Percentiles rank a stretch among this genome's conserved stretches.
Conservation (phyloP, 257 asterid genomes). For the Coffea canephora region DNA sequence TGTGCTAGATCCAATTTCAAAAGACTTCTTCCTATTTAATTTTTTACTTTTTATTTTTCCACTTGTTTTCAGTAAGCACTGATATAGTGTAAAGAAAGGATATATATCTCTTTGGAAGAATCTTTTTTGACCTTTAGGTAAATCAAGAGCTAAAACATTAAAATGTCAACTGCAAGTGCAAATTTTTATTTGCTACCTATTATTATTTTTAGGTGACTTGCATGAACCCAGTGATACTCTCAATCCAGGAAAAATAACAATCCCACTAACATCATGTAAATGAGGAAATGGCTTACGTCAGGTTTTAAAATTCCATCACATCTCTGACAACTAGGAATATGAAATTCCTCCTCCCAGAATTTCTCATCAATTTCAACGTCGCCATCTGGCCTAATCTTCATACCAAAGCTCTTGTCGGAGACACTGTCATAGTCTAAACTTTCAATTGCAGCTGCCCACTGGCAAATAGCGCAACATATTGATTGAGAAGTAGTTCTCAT, state of each 20-base stretch:
- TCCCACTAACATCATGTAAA: background rate
- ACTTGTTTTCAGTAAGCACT: background rate
- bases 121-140: background rate
- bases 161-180: background rate
- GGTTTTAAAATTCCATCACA: constrained; percentile 87
- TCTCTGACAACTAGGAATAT: constrained; percentile 66
- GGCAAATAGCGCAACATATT: constrained; percentile 13
- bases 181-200: background rate
- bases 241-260: constrained; percentile 2
- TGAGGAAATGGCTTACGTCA: constrained; percentile 53
- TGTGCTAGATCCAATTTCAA: background rate
- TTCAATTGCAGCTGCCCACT: constrained; percentile 99
- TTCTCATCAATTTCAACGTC: constrained; percentile 96
- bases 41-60: too few relatives aligned
- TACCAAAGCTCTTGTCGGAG: constrained; percentile 91
- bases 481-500: background rate
- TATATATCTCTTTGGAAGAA: background rate
- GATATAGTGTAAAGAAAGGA: background rate
- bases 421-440: constrained; percentile 80
- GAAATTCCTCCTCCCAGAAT: constrained; percentile 94
- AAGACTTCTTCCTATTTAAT: background rate
- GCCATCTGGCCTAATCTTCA: constrained; percentile 97
- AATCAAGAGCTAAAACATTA: background rate
- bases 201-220: background rate
- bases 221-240: background rate